These are phyloP conservation scores for Periconia sp. DNA, from an alignment of 2,329 filamentous ascomycete genomes.

Conservation along the genomic window DNA sequence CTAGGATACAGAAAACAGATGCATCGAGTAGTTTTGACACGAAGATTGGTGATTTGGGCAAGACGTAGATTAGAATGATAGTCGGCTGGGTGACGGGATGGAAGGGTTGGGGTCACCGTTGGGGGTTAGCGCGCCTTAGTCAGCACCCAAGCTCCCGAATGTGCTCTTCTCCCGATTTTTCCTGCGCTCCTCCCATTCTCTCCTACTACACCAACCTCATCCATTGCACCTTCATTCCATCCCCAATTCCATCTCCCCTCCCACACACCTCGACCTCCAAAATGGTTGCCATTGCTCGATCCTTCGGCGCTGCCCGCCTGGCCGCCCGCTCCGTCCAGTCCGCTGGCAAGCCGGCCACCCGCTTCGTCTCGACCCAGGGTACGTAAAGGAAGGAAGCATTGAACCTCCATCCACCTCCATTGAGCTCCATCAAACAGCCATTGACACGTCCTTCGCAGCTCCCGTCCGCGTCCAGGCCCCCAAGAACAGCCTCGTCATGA, in stretches of 20 bases:
- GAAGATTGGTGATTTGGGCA: neutral
- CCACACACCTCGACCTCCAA: constrained; percentile 35
- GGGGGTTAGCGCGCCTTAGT: neutral
- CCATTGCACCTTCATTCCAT: constrained; percentile 42
- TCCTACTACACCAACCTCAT: constrained; percentile 28
- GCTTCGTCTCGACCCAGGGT: constrained; percentile 38
- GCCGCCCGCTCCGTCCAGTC: constrained; percentile 44
- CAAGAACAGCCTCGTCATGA: constrained; percentile 42
- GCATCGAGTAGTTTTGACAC: too few relatives aligned
- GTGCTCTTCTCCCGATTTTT: constrained; percentile 15
- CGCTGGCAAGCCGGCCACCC: constrained; percentile 38
- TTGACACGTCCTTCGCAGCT: constrained; percentile 37
- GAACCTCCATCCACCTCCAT: constrained; percentile 14
- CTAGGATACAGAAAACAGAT: too few relatives aligned
- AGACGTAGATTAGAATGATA: neutral
- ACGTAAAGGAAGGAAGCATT: constrained; percentile 7
- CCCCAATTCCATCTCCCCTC: constrained; percentile 43
- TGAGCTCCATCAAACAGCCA: constrained; percentile 34
- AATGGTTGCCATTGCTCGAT: constrained; percentile 45
- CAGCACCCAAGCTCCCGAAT: constrained; percentile 8
- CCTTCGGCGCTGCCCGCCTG: constrained; percentile 44
- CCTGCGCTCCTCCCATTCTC: constrained; percentile 27
- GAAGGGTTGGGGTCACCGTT: neutral
- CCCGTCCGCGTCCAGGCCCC: constrained; percentile 28
- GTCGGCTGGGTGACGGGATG: neutral